phyloP scores from a whole-genome alignment of 768 basidiomycete genomes.

The Lentinula detonsa region DNA sequence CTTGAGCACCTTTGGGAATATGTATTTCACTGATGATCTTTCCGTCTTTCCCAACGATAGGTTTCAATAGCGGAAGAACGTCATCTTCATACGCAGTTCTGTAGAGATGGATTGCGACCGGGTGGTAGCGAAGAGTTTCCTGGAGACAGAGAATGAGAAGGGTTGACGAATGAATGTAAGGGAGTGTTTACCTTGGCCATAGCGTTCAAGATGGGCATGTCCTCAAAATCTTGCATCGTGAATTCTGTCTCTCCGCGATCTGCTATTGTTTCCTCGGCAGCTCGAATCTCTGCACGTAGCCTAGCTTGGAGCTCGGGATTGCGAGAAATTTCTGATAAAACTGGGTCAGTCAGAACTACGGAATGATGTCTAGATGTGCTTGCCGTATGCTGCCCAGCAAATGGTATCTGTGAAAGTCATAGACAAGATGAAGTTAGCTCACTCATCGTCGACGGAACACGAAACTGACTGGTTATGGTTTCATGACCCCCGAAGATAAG shows the following conservation, averaged over 20 bases:
- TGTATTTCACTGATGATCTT: slow-evolving; percentile 23
- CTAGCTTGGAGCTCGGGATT: not conserved
- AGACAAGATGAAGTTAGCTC: no score
- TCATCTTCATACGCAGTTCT: slow-evolving; percentile 39
- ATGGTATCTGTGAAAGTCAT: not conserved
- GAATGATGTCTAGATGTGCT: not conserved
- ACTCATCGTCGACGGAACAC: not conserved
- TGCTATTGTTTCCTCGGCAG: not conserved
- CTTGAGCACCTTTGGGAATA: slow-evolving; percentile 27
- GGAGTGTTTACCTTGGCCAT: slow-evolving; percentile 32
- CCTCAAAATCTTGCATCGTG: slow-evolving; percentile 38
- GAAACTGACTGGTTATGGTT: not conserved
- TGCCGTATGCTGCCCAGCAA: slow-evolving; percentile 1
- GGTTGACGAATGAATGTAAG: not conserved
- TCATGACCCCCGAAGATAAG: slow-evolving; percentile 2
- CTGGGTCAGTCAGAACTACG: not conserved
- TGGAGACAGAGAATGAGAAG: slow-evolving; percentile 12
- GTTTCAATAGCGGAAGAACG: slow-evolving; percentile 33
- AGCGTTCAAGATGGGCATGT: slow-evolving; percentile 44
- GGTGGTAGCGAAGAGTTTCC: slow-evolving; percentile 42
- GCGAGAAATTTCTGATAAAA: not conserved
- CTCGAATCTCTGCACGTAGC: slow-evolving; percentile 2
- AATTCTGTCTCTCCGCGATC: slow-evolving; percentile 22
- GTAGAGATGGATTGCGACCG: slow-evolving; percentile 26
- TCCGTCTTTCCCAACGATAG: slow-evolving; percentile 27